Evolutionary conservation across 306 rosid species (phyloP), one percentile per base, ranked within the genome.

Genomic region (Leucaena leucocephala): DNA sequence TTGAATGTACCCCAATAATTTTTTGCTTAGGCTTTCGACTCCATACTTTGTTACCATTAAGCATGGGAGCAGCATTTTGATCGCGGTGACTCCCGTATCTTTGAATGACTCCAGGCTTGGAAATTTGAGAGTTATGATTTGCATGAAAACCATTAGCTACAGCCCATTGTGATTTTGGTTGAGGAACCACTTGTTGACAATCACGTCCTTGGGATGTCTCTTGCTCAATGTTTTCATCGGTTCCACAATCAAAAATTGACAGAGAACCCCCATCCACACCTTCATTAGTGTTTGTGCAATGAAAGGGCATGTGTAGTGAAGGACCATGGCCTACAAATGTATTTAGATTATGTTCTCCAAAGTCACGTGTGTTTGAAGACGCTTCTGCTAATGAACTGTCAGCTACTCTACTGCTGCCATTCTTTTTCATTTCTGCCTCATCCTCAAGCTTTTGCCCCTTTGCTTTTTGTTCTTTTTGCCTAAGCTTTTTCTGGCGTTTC

Each of bases 401-500:
- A 62, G 83, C 91, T 42, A 54, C 77, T 48, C 82, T 54, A 82
- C 84, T 84, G 70, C 78, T 85, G 49, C 57, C 71, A 71, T 82
- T 84, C 63, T 69, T 89, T 59, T 85, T 80, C 77, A 61, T 54
- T 82, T 82, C 87, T 22, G 72, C 76, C 72, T 76, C 79, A 70
- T 85, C 93, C 79, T 75, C 94, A 6, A 78, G 79, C 63, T 44
- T 50, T 76, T 75, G 90, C 68, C 85, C 96, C 78, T 79, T 91
- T 8, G 77, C 92, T 84, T 84, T 91, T 43, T 86, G 92, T 77
- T 92, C 97, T 89, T 91, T 94, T 82, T 88, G 97, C 85, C 95
- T 87, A 70, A 92, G 94, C 86, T 93, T 95, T 82, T 90, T 93
- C 91, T 85, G 91, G 71, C 91, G 92, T 77, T 88, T 93, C 85